These are phyloP conservation scores for Nicotiana benthamiana DNA, from an alignment of 257 asterid species.

Conservation along the genomic window DNA sequence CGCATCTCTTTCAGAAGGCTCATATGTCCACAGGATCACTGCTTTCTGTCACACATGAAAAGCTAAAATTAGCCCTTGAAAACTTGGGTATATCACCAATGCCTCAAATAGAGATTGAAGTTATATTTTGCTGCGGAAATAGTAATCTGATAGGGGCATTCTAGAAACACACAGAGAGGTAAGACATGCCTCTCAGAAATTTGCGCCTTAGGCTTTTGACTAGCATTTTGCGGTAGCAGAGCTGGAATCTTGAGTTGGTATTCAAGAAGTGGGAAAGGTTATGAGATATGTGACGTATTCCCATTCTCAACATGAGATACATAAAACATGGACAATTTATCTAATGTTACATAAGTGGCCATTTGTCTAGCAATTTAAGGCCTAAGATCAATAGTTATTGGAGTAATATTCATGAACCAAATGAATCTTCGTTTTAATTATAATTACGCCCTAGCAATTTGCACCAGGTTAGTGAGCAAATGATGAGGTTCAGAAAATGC, in stretches of 20 bases:
- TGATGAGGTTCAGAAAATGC: neutral
- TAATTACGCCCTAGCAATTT: neutral
- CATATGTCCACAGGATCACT: slow-evolving; percentile 54
- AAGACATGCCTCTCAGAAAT: too few species aligned
- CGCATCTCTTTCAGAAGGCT: slow-evolving; percentile 81
- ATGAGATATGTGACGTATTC: too few species aligned
- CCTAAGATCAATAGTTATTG: neutral
- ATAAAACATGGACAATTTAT: too few species aligned
- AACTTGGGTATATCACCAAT: neutral
- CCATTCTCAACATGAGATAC: too few species aligned
- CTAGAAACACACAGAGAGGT: neutral
- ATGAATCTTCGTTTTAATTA: neutral
- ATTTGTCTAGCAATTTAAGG: neutral
- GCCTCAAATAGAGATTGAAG: neutral
- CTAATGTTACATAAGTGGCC: neutral
- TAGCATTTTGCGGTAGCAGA: neutral
- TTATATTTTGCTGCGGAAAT: neutral
- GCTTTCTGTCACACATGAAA: slow-evolving; percentile 45
- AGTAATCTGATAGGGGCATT: neutral
- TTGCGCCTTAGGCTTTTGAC: too few species aligned
- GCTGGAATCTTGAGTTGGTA: neutral
- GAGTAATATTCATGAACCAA: neutral
- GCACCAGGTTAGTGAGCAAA: neutral
- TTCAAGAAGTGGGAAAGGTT: neutral
- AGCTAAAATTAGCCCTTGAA: neutral